Base-by-base conservation (phyloP, 768 basidiomycete species). In the Lentinula raphanica region DNA sequence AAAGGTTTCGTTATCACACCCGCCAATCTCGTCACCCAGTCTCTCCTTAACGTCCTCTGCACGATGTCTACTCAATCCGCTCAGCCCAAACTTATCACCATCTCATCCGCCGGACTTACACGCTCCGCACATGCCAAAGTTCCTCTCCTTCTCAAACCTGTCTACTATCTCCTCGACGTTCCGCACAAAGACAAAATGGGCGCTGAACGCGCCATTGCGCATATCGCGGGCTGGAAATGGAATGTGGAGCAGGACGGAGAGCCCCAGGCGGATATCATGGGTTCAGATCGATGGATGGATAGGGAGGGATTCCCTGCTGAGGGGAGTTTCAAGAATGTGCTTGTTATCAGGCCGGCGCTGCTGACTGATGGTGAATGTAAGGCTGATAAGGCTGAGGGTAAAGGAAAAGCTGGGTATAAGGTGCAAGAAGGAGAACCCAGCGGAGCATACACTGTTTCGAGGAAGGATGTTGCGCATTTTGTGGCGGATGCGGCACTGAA, bases 381-480 rank as follows among this genome's bases (percentile, higher is more conserved):
- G 1, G 74, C 71, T 1, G 79, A 79, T 1, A 67, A 71, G 48
- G n/a, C 5, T 5, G 9, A n/a, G n/a, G n/a, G 36, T 12, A 61
- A 60, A 32, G 50, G 62, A 25, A 63, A 60, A 32, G 62, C 56
- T 6, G 64, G 65, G 28, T 87, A 87, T 66, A 64, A 72, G 21
- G 76, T 76, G 9, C 71, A 69, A 12, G 79, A 75, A 31, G 71
- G 66, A 17, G 76, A 82, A n/a, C 11, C 81, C 11, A 58, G 67
- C 12, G 66, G 68, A 2, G 72, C 72, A 3, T 88, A 76, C 64
- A 79, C 78, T n/a, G 65, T 89, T 3, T 84, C 85, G 36, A 76
- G 86, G 64, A 75, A 72, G 63, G 87, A 89, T 64, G 83, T 85
- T 1, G 83, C 81, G 0, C 84, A 88, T 71, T 88, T 88, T 67